Evolutionary conservation across 257 asterid species (phyloP), one percentile per base, ranked within the genome.

Genomic region (Solanum gracilifrons): DNA sequence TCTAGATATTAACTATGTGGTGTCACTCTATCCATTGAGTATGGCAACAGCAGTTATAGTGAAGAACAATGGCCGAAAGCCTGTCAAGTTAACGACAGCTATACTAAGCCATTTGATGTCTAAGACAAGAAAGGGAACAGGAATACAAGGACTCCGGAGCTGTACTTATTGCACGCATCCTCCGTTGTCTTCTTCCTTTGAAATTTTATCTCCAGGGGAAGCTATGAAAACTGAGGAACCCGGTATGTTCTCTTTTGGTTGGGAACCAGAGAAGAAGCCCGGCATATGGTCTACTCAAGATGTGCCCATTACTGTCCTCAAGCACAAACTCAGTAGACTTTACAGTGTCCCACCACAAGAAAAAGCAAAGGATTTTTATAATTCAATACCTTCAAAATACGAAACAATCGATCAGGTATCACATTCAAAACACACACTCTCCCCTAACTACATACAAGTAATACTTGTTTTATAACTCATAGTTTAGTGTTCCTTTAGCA

Each of bases 401-500:
- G 99, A 96, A 85, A 82, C 90, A 77, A 92, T 95, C 9, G 99
- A 96, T 90, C 97, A 94, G 98, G 97, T 93, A 85, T n/a, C 27
- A 66, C 83, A 27, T 48, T 66, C 31, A 33, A 77, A 82, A 18
- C 73, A 73, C 32, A 62, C 9, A 16, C 72, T 23, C 41, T 71
- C 39, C 77, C 39, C 62, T 33, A 71, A 43, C 48, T 29, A n/a
- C 62, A 21, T 73, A 72, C 16, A 35, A 73, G 48, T 73, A 73
- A 73, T 35, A 21, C 31, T 74, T 39, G 83, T 37, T 13, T 39
- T n/a, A 77, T 77, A 25, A 43, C 55, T 39, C 83, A 39, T n/a
- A 2, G 60, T 75, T 21, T 75, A 16, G 51, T 75, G 55, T 23
- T 36, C 55, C 5, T 74, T 33, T 74, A 21, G 31, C 51, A 36